These are phyloP conservation scores for Castanopsis chinensis DNA, from an alignment of 306 rosid species.

Conservation along the genomic window DNA sequence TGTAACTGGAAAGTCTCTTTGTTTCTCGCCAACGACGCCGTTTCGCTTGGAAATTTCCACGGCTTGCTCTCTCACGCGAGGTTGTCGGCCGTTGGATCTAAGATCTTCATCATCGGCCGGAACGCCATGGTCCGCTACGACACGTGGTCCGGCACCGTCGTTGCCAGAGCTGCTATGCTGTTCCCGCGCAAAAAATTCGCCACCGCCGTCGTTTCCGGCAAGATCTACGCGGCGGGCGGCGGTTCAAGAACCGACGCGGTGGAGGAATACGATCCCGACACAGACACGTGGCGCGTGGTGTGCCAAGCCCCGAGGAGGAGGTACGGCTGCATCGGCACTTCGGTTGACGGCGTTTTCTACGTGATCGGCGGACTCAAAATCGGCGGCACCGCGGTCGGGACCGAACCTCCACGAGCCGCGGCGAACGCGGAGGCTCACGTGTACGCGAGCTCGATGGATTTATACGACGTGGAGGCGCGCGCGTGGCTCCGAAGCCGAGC, in stretches of 20 bases:
- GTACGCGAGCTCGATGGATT: slow-evolving; percentile 75
- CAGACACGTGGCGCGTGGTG: slow-evolving; percentile 46
- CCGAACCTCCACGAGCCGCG: slow-evolving; percentile 25
- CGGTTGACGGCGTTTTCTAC: slow-evolving; percentile 50
- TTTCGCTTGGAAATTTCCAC: slow-evolving; percentile 26
- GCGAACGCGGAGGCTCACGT: slow-evolving; percentile 45
- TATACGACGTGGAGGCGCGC: slow-evolving; percentile 60
- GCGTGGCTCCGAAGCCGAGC: slow-evolving; percentile 60
- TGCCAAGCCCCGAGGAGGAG: slow-evolving; percentile 48
- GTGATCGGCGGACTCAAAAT: slow-evolving; percentile 65
- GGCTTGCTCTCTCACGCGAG: slow-evolving; percentile 56
- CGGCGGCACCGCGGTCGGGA: slow-evolving; percentile 25
- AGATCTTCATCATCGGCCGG: slow-evolving; percentile 54
- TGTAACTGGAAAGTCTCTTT: slow-evolving; percentile 39
- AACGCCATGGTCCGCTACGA: slow-evolving; percentile 49
- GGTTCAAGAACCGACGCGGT: slow-evolving; percentile 33
- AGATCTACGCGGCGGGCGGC: slow-evolving; percentile 67
- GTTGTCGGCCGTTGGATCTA: slow-evolving; percentile 41
- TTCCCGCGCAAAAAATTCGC: slow-evolving; percentile 70
- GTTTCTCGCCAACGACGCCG: slow-evolving; percentile 36
- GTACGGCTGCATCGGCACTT: slow-evolving; percentile 71
- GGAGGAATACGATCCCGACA: slow-evolving; percentile 53
- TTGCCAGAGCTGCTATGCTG: slow-evolving; percentile 37
- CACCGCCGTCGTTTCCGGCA: slow-evolving; percentile 35
- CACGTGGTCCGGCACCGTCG: slow-evolving; percentile 53